Conservation (phyloP, 768 basidiomycete genomes). For the Stropharia rugosoannulata region DNA sequence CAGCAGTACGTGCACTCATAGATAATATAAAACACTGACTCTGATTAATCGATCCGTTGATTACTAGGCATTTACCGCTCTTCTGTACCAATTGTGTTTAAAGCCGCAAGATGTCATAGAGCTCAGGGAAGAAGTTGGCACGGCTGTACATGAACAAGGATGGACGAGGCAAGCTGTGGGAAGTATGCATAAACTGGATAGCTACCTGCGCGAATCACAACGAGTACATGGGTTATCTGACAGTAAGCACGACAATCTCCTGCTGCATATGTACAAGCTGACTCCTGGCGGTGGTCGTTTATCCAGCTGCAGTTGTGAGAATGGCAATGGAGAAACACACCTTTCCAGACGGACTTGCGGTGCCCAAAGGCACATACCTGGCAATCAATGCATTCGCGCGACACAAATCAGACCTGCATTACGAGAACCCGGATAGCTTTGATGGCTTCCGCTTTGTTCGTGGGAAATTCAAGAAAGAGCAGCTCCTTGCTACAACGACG, state of each 20-base stretch:
- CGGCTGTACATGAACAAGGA: constrained; percentile 27
- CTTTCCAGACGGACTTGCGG: constrained; percentile 37
- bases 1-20: constrained; percentile 26
- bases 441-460: constrained; percentile 41
- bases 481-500: constrained; percentile 21
- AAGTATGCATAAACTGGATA: constrained; percentile 43
- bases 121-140: constrained; percentile 43
- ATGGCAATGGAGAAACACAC: constrained; percentile 37
- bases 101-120: constrained; percentile 29
- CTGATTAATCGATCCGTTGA: not conserved
- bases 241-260: not conserved
- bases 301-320: constrained; percentile 22
- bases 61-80: constrained; percentile 32
- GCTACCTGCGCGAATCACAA: constrained; percentile 42
- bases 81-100: constrained; percentile 34
- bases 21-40: not conserved
- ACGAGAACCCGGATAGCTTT: constrained; percentile 33
- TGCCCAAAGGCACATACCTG: constrained; percentile 38
- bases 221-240: constrained; percentile 6
- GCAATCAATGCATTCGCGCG: not conserved
- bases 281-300: not conserved
- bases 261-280: not conserved
- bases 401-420: constrained; percentile 2
- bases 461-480: constrained; percentile 15
- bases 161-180: constrained; percentile 34